Evolutionary conservation across 75 land plant species (phyloP), one percentile per base, ranked within the genome.

Genomic region (Adiantum capillusveneris): DNA sequence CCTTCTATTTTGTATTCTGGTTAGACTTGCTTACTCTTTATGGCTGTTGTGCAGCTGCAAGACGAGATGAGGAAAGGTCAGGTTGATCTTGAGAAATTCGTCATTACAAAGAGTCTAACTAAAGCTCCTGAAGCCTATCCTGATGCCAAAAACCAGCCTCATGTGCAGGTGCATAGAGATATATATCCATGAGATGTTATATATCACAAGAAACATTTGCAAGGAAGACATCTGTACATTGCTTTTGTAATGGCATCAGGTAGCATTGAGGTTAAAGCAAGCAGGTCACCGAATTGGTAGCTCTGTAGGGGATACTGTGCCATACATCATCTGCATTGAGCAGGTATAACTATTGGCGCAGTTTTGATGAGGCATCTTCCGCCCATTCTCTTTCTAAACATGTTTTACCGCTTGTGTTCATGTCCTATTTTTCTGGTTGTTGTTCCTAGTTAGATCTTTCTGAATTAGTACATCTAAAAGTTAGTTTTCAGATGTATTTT

Each of bases 41-140:
- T 34, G 3, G 9, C 9, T 34, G 37, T 34, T 34, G 9, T 9
- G 7, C 85, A 95, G 99, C 77, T 86, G 31, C 96, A 90, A 72
- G 97, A 90, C 59, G 88, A 95, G 12, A 95, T 95, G 97, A 79
- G 88, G 62, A 86, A 62, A 49, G 96, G 97, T 25, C 71, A 86
- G 78, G 60, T 95, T 57, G 75, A 65, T 29, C 97, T 95, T 46
- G 96, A 90, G 29, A 95, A 90, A 66, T 95, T 86, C 72, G 72
- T 86, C 36, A 95, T 95, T 54, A 90, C 82, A 17, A 95, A 95
- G 68, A 50, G 85, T 43, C 63, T 95, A 44, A 95, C 96, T 37
- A 95, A 90, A 70, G 76, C 83, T 42, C 99, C 99, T 29, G 97
- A 90, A 65, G 92, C 88, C 7, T 95, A 95, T 62, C 91, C 99